These are phyloP conservation scores for Vararia minispora DNA, from an alignment of 768 basidiomycete genomes.

Conservation along the genomic window DNA sequence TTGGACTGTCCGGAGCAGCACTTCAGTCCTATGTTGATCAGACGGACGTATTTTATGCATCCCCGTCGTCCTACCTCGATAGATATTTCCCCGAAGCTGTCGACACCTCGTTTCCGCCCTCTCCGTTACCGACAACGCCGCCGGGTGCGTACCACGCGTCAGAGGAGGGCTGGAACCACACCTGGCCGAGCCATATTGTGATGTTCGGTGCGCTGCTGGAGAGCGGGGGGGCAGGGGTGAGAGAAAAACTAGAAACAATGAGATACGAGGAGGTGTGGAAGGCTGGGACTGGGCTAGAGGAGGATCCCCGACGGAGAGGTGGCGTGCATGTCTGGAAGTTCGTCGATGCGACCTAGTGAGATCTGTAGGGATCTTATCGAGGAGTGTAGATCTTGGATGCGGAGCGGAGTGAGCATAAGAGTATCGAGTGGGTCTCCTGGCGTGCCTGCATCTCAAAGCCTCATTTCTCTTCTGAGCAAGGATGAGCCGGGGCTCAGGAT, in stretches of 20 bases:
- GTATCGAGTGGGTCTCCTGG: no score
- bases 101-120: conserved; percentile 52
- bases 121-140: conserved; percentile 39
- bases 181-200: conserved; percentile 76
- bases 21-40: conserved; percentile 62
- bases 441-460: no score
- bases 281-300: conserved; percentile 60
- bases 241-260: conserved; percentile 30
- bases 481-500: no score
- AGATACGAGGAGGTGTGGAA: conserved; percentile 61
- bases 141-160: conserved; percentile 27
- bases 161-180: conserved; percentile 43
- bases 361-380: background rate
- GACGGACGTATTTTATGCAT: conserved; percentile 68
- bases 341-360: no score
- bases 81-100: conserved; percentile 58
- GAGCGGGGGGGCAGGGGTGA: conserved; percentile 37
- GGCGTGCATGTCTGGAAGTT: conserved; percentile 59
- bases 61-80: conserved; percentile 55
- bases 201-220: conserved; percentile 74
- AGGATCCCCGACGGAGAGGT: conserved; percentile 59
- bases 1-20: conserved; percentile 68
- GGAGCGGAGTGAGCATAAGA: no score
- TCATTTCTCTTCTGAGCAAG: no score
- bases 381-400: no score